phyloP scores from a whole-genome alignment of 495 filamentous ascomycete species.

The Penicillium egyptiacum region DNA sequence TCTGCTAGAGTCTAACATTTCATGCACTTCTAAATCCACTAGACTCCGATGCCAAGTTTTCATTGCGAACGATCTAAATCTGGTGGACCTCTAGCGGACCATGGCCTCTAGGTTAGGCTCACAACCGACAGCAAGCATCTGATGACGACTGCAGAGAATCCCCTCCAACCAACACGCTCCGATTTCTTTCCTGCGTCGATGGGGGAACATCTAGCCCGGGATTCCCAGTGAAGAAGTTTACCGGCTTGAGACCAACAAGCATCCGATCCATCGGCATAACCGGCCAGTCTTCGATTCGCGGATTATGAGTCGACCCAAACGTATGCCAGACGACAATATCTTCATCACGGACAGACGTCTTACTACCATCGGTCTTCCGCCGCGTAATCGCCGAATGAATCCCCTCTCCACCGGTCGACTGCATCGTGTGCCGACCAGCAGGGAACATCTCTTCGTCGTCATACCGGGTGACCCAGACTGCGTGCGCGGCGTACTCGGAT shows the following conservation, averaged over 20 bases:
- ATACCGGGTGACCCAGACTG: conserved; percentile 78
- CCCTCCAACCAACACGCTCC: too few relatives aligned
- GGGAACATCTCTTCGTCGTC: conserved; percentile 76
- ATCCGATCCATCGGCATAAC: conserved; percentile 58
- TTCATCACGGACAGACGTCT: conserved; percentile 45
- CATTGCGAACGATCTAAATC: too few relatives aligned
- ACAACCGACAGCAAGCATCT: too few relatives aligned
- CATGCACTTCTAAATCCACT: too few relatives aligned
- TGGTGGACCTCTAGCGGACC: too few relatives aligned
- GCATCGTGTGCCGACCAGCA: conserved; percentile 81
- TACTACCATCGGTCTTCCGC: conserved; percentile 20
- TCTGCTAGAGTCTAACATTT: too few relatives aligned
- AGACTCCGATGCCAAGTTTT: too few relatives aligned
- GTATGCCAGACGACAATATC: conserved; percentile 54
- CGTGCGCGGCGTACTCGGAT: conserved; percentile 74
- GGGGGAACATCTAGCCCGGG: conserved; percentile 49
- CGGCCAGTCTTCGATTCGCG: conserved; percentile 61
- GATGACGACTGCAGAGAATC: too few relatives aligned
- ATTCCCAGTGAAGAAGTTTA: conserved; percentile 71
- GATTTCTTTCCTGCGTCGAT: too few relatives aligned
- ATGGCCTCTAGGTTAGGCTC: too few relatives aligned
- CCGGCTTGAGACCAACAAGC: conserved; percentile 60
- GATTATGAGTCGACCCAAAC: conserved; percentile 62
- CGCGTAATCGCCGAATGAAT: conserved; percentile 21
- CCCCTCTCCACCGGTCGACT: conserved; percentile 59